phyloP scores from a whole-genome alignment of 768 basidiomycete species.

The Suillus brevipes region DNA sequence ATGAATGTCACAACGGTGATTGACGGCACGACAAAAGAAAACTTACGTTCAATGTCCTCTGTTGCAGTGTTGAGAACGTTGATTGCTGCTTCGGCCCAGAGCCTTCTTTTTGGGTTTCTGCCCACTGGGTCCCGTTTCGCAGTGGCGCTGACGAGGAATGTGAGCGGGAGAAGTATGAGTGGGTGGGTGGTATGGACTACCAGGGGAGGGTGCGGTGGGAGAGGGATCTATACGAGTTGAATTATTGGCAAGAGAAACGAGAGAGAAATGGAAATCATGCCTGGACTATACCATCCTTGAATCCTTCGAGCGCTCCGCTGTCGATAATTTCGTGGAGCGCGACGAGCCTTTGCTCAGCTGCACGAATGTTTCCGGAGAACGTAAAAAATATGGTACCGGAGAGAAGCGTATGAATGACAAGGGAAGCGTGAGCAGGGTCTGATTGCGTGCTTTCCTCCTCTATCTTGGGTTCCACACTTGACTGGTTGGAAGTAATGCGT shows the following conservation, averaged over 20 bases:
- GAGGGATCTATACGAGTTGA: constrained; percentile 17
- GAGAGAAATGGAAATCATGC: constrained; percentile 20
- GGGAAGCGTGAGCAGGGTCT: constrained; percentile 36
- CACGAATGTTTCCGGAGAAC: constrained; percentile 50
- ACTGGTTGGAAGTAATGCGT: neutral
- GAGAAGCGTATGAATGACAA: constrained; percentile 62
- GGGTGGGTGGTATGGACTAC: constrained; percentile 67
- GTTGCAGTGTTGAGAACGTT: constrained; percentile 30
- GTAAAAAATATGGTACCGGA: constrained; percentile 63
- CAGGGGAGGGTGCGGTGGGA: constrained; percentile 44
- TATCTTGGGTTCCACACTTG: constrained; percentile 1
- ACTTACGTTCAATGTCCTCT: constrained; percentile 28
- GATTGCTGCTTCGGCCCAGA: constrained; percentile 69
- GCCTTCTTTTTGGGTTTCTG: constrained; percentile 67
- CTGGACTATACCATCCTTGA: constrained; percentile 40
- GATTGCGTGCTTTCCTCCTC: constrained; percentile 19
- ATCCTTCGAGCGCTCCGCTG: constrained; percentile 45
- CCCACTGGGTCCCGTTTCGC: constrained; percentile 76
- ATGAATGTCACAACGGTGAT: neutral
- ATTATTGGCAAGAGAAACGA: neutral
- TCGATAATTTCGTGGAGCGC: constrained; percentile 71
- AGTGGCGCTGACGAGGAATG: constrained; percentile 64
- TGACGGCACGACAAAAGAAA: neutral
- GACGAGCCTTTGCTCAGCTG: constrained; percentile 51
- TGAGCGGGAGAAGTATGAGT: constrained; percentile 59